Conservation (phyloP, 441 rosid species). For the Jatropha podagrica region DNA sequence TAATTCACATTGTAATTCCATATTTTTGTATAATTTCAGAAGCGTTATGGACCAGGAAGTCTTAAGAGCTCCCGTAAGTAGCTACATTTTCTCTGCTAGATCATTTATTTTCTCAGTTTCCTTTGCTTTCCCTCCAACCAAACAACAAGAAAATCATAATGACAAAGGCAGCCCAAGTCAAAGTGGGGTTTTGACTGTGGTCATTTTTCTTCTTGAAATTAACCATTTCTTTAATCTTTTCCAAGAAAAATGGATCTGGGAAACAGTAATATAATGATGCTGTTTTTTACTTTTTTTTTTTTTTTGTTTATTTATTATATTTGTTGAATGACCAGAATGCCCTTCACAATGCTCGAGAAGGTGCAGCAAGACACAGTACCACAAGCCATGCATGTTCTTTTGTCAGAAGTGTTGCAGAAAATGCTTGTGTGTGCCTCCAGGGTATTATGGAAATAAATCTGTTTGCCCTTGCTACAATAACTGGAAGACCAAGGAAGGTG, state of each 20-base stretch:
- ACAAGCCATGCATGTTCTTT: constrained; percentile 77
- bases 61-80: constrained; percentile 54
- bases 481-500: constrained; percentile 96
- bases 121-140: background rate
- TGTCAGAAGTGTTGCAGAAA: constrained; percentile 83
- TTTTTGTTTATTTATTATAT: background rate
- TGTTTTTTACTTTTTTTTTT: background rate
- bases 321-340: constrained; percentile 56
- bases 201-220: background rate
- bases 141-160: background rate
- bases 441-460: constrained; percentile 66
- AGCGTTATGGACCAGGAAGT: constrained; percentile 54
- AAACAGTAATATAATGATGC: background rate
- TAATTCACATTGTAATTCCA: background rate
- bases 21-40: constrained; percentile 27
- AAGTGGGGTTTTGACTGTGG: background rate
- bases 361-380: constrained; percentile 69
- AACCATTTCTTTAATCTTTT: background rate
- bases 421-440: constrained; percentile 92
- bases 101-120: background rate
- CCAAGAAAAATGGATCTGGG: constrained; percentile 2
- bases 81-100: background rate
- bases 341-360: constrained; percentile 65
- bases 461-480: constrained; percentile 95
- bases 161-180: background rate